phyloP scores from a whole-genome alignment of 148 eudicot species.

The Pouteria glomerata region DNA sequence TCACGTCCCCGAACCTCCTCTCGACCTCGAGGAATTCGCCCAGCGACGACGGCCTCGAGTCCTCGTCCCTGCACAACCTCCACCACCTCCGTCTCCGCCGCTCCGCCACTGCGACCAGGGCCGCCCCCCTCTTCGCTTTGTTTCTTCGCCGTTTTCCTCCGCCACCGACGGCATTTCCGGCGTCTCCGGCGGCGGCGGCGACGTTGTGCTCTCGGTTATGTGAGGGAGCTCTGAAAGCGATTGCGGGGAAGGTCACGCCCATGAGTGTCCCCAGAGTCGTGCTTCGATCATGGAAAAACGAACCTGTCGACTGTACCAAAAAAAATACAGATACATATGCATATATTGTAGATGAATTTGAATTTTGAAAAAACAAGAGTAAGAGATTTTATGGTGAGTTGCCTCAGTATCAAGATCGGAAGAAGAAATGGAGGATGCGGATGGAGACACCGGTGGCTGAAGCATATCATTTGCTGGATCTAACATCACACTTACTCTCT shows the following conservation, averaged over 20 bases:
- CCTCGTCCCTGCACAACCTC: conserved; percentile 40
- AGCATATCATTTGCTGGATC: conserved; percentile 38
- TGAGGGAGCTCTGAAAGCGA: conserved; percentile 36
- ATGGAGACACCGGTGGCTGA: conserved; percentile 36
- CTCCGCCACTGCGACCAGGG: conserved; percentile 14
- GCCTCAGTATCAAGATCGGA: conserved; percentile 59
- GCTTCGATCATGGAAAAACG: conserved; percentile 57
- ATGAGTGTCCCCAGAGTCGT: conserved; percentile 48
- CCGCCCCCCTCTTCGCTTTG: conserved; percentile 7
- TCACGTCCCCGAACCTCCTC: conserved; percentile 44
- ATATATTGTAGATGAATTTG: background rate
- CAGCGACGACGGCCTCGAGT: conserved; percentile 29
- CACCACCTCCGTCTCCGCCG: conserved; percentile 40
- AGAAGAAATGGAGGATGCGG: conserved; percentile 41
- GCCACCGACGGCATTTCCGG: background rate
- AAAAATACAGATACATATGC: background rate
- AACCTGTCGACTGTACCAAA: conserved; percentile 42
- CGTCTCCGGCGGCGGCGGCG: conserved; percentile 1
- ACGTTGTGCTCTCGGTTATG: conserved; percentile 18
- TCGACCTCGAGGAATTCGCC: conserved; percentile 54
- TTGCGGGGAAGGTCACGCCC: conserved; percentile 43
- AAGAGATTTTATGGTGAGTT: background rate
- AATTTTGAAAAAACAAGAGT: too few relatives aligned
- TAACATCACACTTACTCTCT: conserved; percentile 12
- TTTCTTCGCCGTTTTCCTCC: conserved; percentile 4